Evolutionary conservation across 2,329 filamentous ascomycete species (phyloP).

Genomic region (Sporothrix humicola): DNA sequence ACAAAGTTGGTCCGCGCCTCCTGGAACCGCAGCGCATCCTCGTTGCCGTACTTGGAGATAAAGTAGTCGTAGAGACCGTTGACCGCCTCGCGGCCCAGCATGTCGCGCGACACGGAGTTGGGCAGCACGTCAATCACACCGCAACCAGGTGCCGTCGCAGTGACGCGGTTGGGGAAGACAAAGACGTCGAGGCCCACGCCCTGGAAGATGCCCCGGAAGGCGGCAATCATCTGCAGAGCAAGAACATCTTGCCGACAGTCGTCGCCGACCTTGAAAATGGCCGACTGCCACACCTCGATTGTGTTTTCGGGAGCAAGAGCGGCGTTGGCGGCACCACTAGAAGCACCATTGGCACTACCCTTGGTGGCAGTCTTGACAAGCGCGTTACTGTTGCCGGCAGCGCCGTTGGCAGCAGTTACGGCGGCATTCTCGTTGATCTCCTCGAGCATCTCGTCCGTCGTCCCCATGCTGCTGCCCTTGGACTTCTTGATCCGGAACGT

Average conservation of each 20-base stretch:
- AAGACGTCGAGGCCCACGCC: conserved; percentile 93
- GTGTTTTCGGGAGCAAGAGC: conserved; percentile 56
- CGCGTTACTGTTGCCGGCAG: conserved; percentile 31
- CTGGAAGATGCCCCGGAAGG: conserved; percentile 96
- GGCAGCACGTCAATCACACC: conserved; percentile 98
- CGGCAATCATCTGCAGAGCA: conserved; percentile 95
- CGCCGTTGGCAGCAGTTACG: conserved; percentile 29
- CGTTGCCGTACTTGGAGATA: conserved; percentile 93
- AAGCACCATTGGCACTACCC: conserved; percentile 4
- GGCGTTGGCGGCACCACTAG: neutral
- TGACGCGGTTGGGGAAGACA: conserved; percentile 96
- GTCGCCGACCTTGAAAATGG: conserved; percentile 99
- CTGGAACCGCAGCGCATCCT: conserved; percentile 93
- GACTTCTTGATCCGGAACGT: conserved; percentile 95
- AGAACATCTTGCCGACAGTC: conserved; percentile 97
- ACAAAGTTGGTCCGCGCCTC: conserved; percentile 96
- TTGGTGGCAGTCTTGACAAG: conserved; percentile 26
- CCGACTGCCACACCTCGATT: conserved; percentile 97
- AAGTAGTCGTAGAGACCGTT: conserved; percentile 99
- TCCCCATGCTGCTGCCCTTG: conserved; percentile 58
- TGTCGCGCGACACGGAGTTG: conserved; percentile 97
- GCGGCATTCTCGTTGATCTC: conserved; percentile 51
- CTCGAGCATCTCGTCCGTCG: conserved; percentile 58
- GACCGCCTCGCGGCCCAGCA: conserved; percentile 96
- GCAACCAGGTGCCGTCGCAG: conserved; percentile 93